Percentiles rank a stretch among this genome's conserved stretches.
These are phyloP conservation scores for Tylopilus subfusipes DNA, from an alignment of 768 basidiomycete genomes.

Conservation along the genomic window DNA sequence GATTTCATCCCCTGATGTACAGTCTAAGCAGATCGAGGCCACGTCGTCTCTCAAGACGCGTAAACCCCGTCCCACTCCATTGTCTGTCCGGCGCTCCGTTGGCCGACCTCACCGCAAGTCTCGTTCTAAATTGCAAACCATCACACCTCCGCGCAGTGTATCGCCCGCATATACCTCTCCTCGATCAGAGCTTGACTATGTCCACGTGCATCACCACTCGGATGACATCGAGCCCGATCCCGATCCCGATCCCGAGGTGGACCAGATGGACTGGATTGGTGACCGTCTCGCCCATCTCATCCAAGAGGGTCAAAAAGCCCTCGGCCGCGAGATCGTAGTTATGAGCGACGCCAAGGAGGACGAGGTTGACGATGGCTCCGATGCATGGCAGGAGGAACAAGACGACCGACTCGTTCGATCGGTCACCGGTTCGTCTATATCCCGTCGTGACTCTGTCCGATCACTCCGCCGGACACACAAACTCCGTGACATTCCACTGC, in stretches of 20 bases:
- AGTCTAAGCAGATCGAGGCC: slow-evolving; percentile 33
- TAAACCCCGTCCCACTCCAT: slow-evolving; percentile 33
- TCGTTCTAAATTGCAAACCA: slow-evolving; percentile 23
- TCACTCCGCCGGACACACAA: slow-evolving; percentile 23
- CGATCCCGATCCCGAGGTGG: slow-evolving; percentile 40
- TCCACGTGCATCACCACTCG: slow-evolving; percentile 23
- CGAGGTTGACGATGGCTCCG: slow-evolving; percentile 72
- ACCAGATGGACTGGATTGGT: slow-evolving; percentile 82
- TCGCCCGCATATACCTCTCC: slow-evolving; percentile 29
- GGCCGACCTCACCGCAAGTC: slow-evolving; percentile 36
- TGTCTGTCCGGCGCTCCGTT: slow-evolving; percentile 33
- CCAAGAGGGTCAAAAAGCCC: slow-evolving; percentile 73
- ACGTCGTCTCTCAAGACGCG: slow-evolving; percentile 39
- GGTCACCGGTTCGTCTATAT: slow-evolving; percentile 18
- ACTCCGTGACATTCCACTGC: slow-evolving; percentile 24
- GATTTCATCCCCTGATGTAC: slow-evolving; percentile 11
- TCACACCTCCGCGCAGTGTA: slow-evolving; percentile 27
- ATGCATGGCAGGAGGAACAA: slow-evolving; percentile 72
- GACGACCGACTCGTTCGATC: background rate
- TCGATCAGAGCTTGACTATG: slow-evolving; percentile 44
- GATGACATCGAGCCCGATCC: slow-evolving; percentile 36
- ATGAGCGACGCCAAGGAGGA: slow-evolving; percentile 73
- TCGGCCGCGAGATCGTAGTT: slow-evolving; percentile 74
- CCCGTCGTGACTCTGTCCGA: slow-evolving; percentile 26
- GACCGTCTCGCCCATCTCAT: slow-evolving; percentile 66